A percentile compares a stretch with the other conserved stretches of the same genome.
phyloP scores from a whole-genome alignment of 2,329 filamentous ascomycete genomes.

The Metarhizium sp. region DNA sequence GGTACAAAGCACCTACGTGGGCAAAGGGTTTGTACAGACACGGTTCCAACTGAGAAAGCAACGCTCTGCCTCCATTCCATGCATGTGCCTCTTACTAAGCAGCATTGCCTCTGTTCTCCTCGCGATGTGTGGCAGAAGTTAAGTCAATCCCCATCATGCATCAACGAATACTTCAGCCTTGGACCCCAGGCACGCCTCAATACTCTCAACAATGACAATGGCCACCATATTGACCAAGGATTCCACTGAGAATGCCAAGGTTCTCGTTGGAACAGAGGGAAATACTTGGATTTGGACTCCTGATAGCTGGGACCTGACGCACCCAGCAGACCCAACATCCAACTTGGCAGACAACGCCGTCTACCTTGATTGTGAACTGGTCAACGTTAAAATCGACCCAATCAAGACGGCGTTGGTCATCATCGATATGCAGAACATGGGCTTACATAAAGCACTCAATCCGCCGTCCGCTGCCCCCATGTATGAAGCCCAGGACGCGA shows the following conservation, averaged over 20 bases:
- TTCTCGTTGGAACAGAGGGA: not conserved
- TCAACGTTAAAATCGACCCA: not conserved
- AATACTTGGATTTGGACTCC: slow-evolving; percentile 1
- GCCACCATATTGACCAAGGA: not conserved
- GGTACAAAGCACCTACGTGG: no score
- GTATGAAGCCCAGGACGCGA: not conserved
- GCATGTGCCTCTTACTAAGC: no score
- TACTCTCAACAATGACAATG: not conserved
- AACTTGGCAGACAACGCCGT: not conserved
- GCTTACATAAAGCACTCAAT: not conserved
- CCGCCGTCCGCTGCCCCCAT: not conserved
- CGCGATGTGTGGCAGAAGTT: no score
- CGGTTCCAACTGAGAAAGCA: no score
- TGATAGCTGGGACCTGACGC: not conserved
- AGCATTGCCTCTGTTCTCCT: no score
- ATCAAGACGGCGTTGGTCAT: slow-evolving; percentile 1
- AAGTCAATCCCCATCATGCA: no score
- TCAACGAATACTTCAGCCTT: no score
- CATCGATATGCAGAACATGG: not conserved
- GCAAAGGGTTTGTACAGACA: no score
- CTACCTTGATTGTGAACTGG: not conserved
- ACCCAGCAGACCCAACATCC: not conserved
- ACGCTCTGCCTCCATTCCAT: no score
- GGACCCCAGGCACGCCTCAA: not conserved
- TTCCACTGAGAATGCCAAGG: not conserved